Percentiles rank a stretch among this genome's conserved stretches.
Evolutionary conservation across 768 basidiomycete genomes (phyloP).

Genomic region (Terana coerulea): DNA sequence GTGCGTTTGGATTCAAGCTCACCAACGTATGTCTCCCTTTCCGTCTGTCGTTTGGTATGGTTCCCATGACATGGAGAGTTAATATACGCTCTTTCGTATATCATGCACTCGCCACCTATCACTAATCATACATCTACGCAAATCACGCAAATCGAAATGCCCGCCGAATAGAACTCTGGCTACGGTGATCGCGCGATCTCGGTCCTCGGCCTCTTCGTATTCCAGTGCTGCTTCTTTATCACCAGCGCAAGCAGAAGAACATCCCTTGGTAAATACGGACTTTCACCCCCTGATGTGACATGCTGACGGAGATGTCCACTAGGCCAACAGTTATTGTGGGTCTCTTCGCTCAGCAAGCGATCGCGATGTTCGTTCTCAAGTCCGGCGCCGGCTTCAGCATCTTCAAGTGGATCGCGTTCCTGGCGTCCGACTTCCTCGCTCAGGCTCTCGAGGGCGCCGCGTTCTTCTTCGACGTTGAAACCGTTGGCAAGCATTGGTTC

Average conservation of each 20-base stretch:
- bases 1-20: conserved; percentile 78
- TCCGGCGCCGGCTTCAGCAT: conserved; percentile 76
- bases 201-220: conserved; percentile 73
- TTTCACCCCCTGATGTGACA: neutral
- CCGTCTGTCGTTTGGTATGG: neutral
- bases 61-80: neutral
- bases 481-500: conserved; percentile 73
- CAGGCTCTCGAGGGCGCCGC: conserved; percentile 65
- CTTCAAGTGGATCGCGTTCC: conserved; percentile 78
- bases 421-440: conserved; percentile 76
- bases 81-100: conserved; percentile 13
- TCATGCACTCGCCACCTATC: neutral
- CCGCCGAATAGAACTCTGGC: conserved; percentile 45
- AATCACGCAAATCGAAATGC: neutral
- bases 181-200: conserved; percentile 82
- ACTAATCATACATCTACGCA: neutral
- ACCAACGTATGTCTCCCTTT: conserved; percentile 38
- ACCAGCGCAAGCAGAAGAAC: conserved; percentile 58
- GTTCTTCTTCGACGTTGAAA: conserved; percentile 79
- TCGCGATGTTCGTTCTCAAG: conserved; percentile 90
- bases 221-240: conserved; percentile 73
- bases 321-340: conserved; percentile 90
- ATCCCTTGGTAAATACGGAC: conserved; percentile 62
- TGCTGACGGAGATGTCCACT: neutral
- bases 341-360: conserved; percentile 76